These are phyloP conservation scores for Phalaenopsis hybrid DNA, from an alignment of 116 monocot genomes.

Conservation along the genomic window DNA sequence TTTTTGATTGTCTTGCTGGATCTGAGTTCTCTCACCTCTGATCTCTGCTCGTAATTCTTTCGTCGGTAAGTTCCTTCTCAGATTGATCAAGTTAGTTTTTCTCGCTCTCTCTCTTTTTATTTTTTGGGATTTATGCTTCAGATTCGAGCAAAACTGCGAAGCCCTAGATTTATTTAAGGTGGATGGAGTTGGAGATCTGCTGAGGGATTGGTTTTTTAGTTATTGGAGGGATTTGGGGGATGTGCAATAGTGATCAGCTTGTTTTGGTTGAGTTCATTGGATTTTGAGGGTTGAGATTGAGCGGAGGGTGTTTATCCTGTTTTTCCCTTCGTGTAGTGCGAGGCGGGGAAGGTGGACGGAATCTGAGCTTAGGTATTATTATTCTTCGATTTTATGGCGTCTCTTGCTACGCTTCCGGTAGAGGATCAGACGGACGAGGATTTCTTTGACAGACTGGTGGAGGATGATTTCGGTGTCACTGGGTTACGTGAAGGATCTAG, in stretches of 20 bases:
- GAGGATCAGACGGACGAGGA: conserved; percentile 97
- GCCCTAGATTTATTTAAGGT: conserved; percentile 9
- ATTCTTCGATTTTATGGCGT: conserved; percentile 17
- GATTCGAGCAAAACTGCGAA: background rate
- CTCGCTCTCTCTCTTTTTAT: background rate
- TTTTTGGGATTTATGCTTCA: conserved; percentile 2
- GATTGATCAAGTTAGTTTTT: background rate
- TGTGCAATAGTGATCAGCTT: background rate
- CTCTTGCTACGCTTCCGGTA: conserved; percentile 20
- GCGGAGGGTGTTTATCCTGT: background rate
- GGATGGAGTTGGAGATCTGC: background rate
- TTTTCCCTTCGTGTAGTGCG: background rate
- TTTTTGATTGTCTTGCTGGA: background rate
- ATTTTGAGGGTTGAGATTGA: conserved; percentile 2
- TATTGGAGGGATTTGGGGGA: background rate
- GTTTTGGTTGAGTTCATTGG: background rate
- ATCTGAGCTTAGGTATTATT: background rate
- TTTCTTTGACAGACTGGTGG: conserved; percentile 90
- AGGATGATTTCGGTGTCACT: conserved; percentile 42
- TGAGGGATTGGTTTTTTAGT: background rate
- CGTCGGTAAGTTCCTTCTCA: background rate
- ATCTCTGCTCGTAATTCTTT: conserved; percentile 2
- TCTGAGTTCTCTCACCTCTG: background rate
- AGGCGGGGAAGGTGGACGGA: background rate
- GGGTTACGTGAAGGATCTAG: conserved; percentile 13